Percentiles rank a stretch among this genome's conserved stretches.
phyloP scores from a whole-genome alignment of 805 yeast genomes.

The Saccharomyces kudriavzevii region DNA sequence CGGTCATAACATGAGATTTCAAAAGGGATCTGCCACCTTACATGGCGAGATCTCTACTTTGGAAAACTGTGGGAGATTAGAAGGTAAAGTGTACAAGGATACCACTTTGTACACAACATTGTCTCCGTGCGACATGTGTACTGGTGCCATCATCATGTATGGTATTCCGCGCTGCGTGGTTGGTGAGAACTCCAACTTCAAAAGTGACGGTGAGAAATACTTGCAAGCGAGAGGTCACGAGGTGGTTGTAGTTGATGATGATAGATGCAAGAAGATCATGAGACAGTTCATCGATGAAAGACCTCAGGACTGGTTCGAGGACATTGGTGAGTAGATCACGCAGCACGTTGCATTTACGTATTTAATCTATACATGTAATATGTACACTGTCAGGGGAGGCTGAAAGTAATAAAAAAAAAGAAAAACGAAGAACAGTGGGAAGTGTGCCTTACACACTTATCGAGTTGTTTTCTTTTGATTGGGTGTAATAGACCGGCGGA shows the following conservation, averaged over 20 bases:
- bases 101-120: conserved; percentile 89
- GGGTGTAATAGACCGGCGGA: background rate
- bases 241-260: conserved; percentile 51
- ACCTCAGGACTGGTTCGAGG: conserved; percentile 77
- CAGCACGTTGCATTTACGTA: background rate
- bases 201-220: conserved; percentile 72
- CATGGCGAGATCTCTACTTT: conserved; percentile 90
- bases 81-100: conserved; percentile 67
- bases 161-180: conserved; percentile 80
- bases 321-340: conserved; percentile 46
- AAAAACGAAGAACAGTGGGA: too few relatives aligned
- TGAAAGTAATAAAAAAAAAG: background rate
- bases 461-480: too few relatives aligned
- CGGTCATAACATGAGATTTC: conserved; percentile 88
- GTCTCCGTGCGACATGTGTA: conserved; percentile 92
- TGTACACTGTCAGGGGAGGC: background rate
- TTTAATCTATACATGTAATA: background rate
- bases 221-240: conserved; percentile 62
- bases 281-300: conserved; percentile 65
- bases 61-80: conserved; percentile 84
- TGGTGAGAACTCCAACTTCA: conserved; percentile 79
- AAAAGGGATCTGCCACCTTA: conserved; percentile 70
- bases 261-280: conserved; percentile 66
- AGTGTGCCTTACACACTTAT: too few relatives aligned
- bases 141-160: conserved; percentile 85